A percentile compares a stretch with the other conserved stretches of the same genome.
Conservation (phyloP, 208 protist genomes). For the Trypanosoma congolense region DNA sequence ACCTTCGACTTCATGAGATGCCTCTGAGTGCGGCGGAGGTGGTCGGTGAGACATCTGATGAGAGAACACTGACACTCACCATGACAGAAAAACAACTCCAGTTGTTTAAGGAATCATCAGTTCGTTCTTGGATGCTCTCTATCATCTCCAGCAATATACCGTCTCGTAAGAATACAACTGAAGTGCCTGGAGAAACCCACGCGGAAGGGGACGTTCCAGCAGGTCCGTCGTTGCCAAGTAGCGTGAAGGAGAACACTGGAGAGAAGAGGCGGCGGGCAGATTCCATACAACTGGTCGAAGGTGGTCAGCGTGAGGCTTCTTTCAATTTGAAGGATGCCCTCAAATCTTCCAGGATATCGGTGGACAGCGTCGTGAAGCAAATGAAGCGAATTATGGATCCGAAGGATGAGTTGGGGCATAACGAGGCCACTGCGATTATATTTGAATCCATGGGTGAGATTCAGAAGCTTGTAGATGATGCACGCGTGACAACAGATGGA, state of each 20-base stretch:
- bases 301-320: conserved; percentile 11
- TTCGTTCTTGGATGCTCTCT: conserved; percentile 75
- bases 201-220: too few relatives aligned
- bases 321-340: conserved; percentile 38
- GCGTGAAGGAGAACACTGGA: neutral
- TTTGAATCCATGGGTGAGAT: conserved; percentile 51
- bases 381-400: conserved; percentile 54
- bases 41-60: conserved; percentile 50
- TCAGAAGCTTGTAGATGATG: conserved; percentile 65
- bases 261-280: conserved; percentile 32
- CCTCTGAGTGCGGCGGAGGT: conserved; percentile 77
- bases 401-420: conserved; percentile 43
- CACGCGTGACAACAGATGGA: conserved; percentile 29
- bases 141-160: too few relatives aligned
- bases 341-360: conserved; percentile 33
- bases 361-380: conserved; percentile 44
- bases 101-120: conserved; percentile 68
- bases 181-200: too few relatives aligned
- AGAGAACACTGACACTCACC: conserved; percentile 73
- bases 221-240: conserved; percentile 7
- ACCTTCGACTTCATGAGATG: conserved; percentile 77
- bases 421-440: conserved; percentile 34
- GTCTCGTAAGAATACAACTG: too few relatives aligned
- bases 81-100: conserved; percentile 49
- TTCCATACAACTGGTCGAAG: conserved; percentile 3